Evolutionary conservation across 163 green algal genomes (phyloP).

Genomic region (Chloromonas sp.): DNA sequence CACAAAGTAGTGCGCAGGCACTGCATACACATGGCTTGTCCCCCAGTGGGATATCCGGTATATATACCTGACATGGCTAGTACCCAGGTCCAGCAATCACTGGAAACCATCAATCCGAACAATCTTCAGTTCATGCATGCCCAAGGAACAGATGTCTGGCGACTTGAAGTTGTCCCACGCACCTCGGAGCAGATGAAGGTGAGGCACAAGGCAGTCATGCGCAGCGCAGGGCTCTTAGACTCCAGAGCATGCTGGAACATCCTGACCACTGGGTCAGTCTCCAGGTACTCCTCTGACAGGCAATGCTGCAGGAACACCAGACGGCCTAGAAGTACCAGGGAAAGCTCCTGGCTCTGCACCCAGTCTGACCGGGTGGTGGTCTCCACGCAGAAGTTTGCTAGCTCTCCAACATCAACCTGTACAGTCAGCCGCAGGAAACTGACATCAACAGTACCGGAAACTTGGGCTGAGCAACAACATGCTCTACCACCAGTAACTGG

Average conservation of each 20-base stretch:
- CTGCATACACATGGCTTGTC: too few relatives aligned
- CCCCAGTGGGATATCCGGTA: too few relatives aligned
- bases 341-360: conserved; percentile 9
- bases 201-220: conserved; percentile 4
- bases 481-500: too few relatives aligned
- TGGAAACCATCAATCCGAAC: too few relatives aligned
- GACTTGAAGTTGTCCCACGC: not conserved
- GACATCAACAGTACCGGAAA: too few relatives aligned
- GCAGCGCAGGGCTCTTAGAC: conserved; percentile 5
- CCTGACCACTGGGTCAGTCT: not conserved
- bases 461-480: too few relatives aligned
- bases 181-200: not conserved
- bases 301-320: conserved; percentile 2
- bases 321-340: conserved; percentile 3
- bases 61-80: too few relatives aligned
- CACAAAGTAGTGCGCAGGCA: too few relatives aligned
- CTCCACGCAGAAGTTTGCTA: conserved; percentile 2
- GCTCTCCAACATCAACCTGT: not conserved
- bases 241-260: not conserved
- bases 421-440: too few relatives aligned
- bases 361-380: not conserved
- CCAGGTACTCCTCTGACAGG: not conserved
- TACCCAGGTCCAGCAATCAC: too few relatives aligned
- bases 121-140: too few relatives aligned
- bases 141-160: too few relatives aligned